Base-by-base conservation (phyloP, 1,139 yeast species). In the Keqinozyma sinolaborantium region DNA sequence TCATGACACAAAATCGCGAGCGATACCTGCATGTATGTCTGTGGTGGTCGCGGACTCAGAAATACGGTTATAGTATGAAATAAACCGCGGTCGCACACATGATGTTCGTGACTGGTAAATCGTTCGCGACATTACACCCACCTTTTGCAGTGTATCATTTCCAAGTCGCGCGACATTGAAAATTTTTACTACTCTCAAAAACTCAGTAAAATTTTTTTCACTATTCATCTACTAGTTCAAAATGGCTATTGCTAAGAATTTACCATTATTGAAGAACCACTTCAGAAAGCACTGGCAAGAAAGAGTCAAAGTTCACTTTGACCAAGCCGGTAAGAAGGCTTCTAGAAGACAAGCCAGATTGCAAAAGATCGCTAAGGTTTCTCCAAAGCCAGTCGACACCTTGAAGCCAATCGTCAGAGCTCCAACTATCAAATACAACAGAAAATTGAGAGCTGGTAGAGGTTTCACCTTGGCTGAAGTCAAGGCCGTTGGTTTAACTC, bases 221-320 rank as follows among this genome's bases (percentile, higher is more conserved):
- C 11, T 10, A 23, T 23, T 23, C 14, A 11, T 23, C 25, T 18
- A 18, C 21, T 18, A 18, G 21, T 30, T 40, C 48, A 59, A 58
- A 53, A 68, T 73, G 92, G 97, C 97, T 75, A 87, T 92, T 79
- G 73, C 92, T 63, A 88, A 92, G 90, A 92, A 92, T 77, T 78
- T 83, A 74, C 95, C 97, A 83, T 77, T 90, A 79, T 88, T 83
- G 77, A 84, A 83, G 80, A 83, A 83, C 77, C 95, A 85, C 78
- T 85, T 85, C 87, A 83, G 94, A 80, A 92, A 92, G 86, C 92
- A 88, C 95, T 92, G 99, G 99, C 97, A 92, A 79, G 95, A 86
- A 76, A 87, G 98, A 70, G 99, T 92, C 80, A 86, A 79, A 73
- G 95, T 87, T 61, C 97, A 92, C 88, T 83, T 90, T 67, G 96